These are phyloP conservation scores for Ganoderma lucidum DNA, from an alignment of 1,284 basidiomycete genomes.

Conservation along the genomic window DNA sequence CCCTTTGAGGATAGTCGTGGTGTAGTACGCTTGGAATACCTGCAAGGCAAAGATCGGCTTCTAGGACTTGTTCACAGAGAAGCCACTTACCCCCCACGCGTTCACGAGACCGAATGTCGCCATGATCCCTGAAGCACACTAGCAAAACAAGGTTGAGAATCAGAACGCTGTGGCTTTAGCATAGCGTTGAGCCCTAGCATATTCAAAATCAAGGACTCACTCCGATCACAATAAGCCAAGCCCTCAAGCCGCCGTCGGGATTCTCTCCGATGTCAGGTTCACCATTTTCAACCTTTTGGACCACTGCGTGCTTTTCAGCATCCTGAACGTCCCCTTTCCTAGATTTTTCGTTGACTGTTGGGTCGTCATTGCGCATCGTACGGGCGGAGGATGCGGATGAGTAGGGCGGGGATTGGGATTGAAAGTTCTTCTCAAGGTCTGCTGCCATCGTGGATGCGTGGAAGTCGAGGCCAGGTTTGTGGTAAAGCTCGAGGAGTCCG, in stretches of 20 bases:
- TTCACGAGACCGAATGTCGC: constrained; percentile 53
- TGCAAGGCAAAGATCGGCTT: constrained; percentile 19
- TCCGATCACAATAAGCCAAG: constrained; percentile 50
- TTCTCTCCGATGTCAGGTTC: constrained; percentile 6
- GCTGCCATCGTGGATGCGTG: background rate
- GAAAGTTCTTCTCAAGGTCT: background rate
- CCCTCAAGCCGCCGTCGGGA: constrained; percentile 50
- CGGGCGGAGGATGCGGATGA: constrained; percentile 17
- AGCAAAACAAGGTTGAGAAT: background rate
- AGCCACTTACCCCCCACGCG: constrained; percentile 49
- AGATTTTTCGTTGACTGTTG: background rate
- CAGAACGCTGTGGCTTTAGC: background rate
- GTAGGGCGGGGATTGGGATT: background rate
- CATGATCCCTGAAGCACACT: constrained; percentile 39
- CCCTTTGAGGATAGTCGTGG: constrained; percentile 43
- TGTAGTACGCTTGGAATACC: constrained; percentile 58
- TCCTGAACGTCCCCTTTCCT: background rate
- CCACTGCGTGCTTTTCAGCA: constrained; percentile 1
- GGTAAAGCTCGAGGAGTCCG: background rate
- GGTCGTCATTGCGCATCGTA: constrained; percentile 6
- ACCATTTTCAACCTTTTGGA: background rate
- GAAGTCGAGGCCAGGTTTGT: background rate
- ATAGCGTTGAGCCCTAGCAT: background rate
- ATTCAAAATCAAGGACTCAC: constrained; percentile 39
- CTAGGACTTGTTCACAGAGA: background rate